Percentiles rank a stretch among this genome's conserved stretches.
Conservation (phyloP, 73 alveolate genomes). For the Uronychia binucleata region DNA sequence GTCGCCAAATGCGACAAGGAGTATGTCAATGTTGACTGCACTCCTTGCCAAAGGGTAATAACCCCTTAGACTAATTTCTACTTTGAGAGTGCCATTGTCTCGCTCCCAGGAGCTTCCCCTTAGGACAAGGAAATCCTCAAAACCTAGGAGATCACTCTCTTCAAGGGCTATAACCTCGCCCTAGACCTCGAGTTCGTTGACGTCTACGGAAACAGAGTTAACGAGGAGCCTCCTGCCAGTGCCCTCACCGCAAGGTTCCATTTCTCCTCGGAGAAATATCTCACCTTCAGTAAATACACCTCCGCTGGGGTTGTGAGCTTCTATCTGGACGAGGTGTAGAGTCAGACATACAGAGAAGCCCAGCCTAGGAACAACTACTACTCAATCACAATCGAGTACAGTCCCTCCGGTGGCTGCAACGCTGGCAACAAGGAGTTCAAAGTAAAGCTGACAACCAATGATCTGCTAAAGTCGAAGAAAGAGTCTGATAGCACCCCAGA, state of each 20-base stretch:
- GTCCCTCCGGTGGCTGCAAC: background rate
- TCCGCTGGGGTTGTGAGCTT: background rate
- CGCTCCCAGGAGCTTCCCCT: background rate
- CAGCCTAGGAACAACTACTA: background rate
- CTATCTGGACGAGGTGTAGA: background rate
- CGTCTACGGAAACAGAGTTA: background rate
- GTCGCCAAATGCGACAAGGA: background rate
- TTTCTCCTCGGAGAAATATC: background rate
- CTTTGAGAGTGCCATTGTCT: background rate
- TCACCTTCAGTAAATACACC: background rate
- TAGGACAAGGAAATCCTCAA: background rate
- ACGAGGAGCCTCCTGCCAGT: background rate
- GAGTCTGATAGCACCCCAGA: background rate
- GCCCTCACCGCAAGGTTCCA: background rate
- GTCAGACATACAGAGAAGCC: background rate
- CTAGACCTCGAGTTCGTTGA: constrained; percentile 8
- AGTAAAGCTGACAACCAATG: background rate
- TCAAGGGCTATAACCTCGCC: constrained; percentile 3
- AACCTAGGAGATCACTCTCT: background rate
- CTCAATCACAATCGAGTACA: background rate
- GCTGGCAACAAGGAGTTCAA: background rate
- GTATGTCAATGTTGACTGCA: background rate
- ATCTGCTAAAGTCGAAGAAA: background rate
- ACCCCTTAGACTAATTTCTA: background rate
- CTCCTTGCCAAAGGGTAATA: background rate